Base-by-base conservation (phyloP, 352 stramenopile species). In the Phytophthora citrophthora region DNA sequence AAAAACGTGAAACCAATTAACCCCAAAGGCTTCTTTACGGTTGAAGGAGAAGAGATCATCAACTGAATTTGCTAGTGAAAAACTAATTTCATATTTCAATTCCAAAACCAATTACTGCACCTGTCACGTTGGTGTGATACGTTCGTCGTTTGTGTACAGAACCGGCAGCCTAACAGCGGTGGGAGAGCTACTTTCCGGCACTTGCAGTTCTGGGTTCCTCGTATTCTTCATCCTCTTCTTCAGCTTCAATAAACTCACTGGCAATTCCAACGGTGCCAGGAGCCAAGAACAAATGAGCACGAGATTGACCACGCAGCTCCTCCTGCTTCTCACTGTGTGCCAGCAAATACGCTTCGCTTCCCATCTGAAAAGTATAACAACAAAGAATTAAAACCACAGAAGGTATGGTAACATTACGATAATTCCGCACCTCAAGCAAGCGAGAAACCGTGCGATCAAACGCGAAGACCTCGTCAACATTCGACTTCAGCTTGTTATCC, bases 361-460 rank as follows among this genome's bases (percentile, higher is more conserved):
- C 76, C 83, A 93, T 93, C 76, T 86, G 16, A 39, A 41, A 20
- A 41, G 13, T 18, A 11, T 5, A 34, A 7, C 20, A 50, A 13
- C 1, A 12, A 34, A 13, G 8, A 34, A 20, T 26, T 39, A 51
- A 20, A 20, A 43, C 8, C 39, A 23, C 41, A 29, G 29, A 11
- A 27, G 23, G 23, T 10, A 50, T 20, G 2, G 16, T 11, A 56
- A 52, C 18, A 15, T 16, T 10, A 43, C 18, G 15, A 54, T 44
- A 34, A 32, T 11, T 26, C 47, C 57, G 16, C 32, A 90, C 77
- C 76, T 97, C 91, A 13, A 96, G 50, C 23, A 97, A 66, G 5
- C 91, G 89, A 43, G 87, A 96, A n/a, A 97, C 73, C 7, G 87
- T 95, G 29, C 87, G 81, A 59, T 95, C 87, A 54, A 95, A 95